phyloP scores from a whole-genome alignment of 371 early-diverging fungal species.

The Syncephalastrum monosporum region DNA sequence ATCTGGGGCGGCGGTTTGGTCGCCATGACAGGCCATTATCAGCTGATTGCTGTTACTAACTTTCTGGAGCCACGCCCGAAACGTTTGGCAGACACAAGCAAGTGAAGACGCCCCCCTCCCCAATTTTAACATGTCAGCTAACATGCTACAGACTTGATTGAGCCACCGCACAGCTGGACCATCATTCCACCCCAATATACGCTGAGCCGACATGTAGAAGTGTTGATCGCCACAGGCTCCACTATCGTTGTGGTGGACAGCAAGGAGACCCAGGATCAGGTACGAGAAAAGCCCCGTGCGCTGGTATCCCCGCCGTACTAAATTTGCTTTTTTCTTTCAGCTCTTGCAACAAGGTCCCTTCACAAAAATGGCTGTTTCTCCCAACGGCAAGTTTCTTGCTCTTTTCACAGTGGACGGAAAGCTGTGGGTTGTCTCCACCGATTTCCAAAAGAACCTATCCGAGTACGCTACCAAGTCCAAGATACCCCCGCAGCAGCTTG shows the following conservation, averaged over 20 bases:
- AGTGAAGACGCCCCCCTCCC: constrained; percentile 1
- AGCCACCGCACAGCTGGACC: constrained; percentile 82
- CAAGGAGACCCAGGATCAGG: constrained; percentile 82
- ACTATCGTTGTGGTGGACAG: constrained; percentile 85
- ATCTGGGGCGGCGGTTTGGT: constrained; percentile 91
- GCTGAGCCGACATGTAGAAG: constrained; percentile 87
- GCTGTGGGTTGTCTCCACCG: constrained; percentile 92
- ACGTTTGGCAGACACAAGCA: constrained; percentile 74
- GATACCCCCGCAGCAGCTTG: constrained; percentile 74
- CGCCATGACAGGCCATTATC: constrained; percentile 80
- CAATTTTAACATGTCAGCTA: background rate
- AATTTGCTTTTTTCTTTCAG: constrained; percentile 26
- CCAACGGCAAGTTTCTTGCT: constrained; percentile 91
- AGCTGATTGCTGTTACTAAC: constrained; percentile 80
- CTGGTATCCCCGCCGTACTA: too few relatives aligned
- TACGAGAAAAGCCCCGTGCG: constrained; percentile 14
- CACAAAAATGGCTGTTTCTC: constrained; percentile 83
- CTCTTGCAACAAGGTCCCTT: constrained; percentile 90
- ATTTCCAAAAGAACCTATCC: constrained; percentile 90
- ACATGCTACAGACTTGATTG: constrained; percentile 48
- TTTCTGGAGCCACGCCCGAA: constrained; percentile 85
- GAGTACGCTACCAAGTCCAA: constrained; percentile 76
- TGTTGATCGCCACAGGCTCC: constrained; percentile 73
- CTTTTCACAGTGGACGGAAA: constrained; percentile 79
- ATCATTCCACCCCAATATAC: constrained; percentile 88